Evolutionary conservation across 495 filamentous ascomycete genomes (phyloP), one percentile per base, ranked within the genome.

Genomic region (Darksidea phi): DNA sequence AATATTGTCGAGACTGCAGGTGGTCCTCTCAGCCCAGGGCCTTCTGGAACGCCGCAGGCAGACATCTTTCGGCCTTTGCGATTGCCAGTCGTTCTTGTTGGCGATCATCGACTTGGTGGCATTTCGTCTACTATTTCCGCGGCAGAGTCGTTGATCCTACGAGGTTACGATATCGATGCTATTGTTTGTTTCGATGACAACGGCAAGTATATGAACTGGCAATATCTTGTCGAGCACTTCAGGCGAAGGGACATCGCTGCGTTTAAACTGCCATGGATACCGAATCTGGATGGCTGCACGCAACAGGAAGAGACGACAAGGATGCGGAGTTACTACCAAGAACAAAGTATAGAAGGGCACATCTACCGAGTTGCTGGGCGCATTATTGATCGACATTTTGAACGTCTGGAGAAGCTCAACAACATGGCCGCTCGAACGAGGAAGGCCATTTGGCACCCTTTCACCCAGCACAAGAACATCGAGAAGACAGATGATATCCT

Each of bases 1-100:
- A 74, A 85, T 1, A 73, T 92, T 28, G 76, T 92, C 34, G 88
- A 92, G 70, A 91, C 88, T 0, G 88, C 88, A 0, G 88, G 88
- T 3, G 88, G 88, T 10, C 84, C 88, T 0, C 82, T 89, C 67
- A 90, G 87, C 1, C 88, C 88, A 0, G 80, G 81, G 1, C 88
- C 87, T 11, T 86, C 83, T 54, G 88, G 86, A n/a, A 84, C 77
- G 25, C 86, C 85, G 0, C 88, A 92, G 67, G 88, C 84, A 6
- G 88, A 92, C 64, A 71, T 89, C 25, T 92, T 89, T 70, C 77
- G 83, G 1, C 83, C 86, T 0, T 77, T 91, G 0, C 77, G 88
- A 26, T 73, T 89, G 6, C 88, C 88, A 0, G 82, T 88, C n/a
- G 73, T 90, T 20, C 77, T 92, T 2, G 77, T 91, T 11, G 87